These are phyloP conservation scores for Tripterygium wilfordii DNA, from an alignment of 177 flowering plant species.

Conservation along the genomic window DNA sequence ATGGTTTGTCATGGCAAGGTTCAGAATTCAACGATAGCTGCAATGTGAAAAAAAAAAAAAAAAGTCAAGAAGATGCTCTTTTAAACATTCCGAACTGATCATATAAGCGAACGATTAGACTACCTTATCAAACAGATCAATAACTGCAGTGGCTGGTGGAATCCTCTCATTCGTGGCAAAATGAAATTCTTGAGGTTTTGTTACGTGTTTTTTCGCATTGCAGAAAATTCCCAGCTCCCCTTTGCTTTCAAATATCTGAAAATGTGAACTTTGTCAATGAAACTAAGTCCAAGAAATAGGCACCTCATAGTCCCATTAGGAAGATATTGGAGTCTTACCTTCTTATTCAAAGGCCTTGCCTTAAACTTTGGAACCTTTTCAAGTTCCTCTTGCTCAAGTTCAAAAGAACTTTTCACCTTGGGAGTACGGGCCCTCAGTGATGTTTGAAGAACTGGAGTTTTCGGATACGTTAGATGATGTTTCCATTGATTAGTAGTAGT, in stretches of 20 bases:
- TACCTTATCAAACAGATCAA: slow-evolving; percentile 85
- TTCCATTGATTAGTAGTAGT: slow-evolving; percentile 50
- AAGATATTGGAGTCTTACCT: slow-evolving; percentile 36
- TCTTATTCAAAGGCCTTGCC: slow-evolving; percentile 86
- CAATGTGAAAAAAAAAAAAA: no score
- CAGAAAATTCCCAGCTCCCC: slow-evolving; percentile 78
- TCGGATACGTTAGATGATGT: slow-evolving; percentile 45
- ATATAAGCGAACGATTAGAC: no score
- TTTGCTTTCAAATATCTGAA: slow-evolving; percentile 86
- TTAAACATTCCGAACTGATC: no score
- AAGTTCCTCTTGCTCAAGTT: slow-evolving; percentile 75
- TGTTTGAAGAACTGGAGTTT: slow-evolving; percentile 75
- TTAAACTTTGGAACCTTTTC: slow-evolving; percentile 79
- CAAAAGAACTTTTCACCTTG: slow-evolving; percentile 63
- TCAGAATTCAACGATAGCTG: slow-evolving; percentile 86
- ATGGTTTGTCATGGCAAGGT: slow-evolving; percentile 36
- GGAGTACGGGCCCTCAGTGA: slow-evolving; percentile 78
- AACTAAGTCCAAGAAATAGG: neutral
- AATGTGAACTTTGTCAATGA: neutral
- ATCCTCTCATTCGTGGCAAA: slow-evolving; percentile 88
- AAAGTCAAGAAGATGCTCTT: no score
- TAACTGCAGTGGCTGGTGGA: slow-evolving; percentile 47
- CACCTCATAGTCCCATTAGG: neutral
- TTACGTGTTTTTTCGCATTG: slow-evolving; percentile 59
- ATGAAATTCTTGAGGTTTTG: slow-evolving; percentile 84